Percentiles rank a stretch among this genome's conserved stretches.
Evolutionary conservation across 345 rosid species (phyloP).

Genomic region (Melaleuca quinquenervia): DNA sequence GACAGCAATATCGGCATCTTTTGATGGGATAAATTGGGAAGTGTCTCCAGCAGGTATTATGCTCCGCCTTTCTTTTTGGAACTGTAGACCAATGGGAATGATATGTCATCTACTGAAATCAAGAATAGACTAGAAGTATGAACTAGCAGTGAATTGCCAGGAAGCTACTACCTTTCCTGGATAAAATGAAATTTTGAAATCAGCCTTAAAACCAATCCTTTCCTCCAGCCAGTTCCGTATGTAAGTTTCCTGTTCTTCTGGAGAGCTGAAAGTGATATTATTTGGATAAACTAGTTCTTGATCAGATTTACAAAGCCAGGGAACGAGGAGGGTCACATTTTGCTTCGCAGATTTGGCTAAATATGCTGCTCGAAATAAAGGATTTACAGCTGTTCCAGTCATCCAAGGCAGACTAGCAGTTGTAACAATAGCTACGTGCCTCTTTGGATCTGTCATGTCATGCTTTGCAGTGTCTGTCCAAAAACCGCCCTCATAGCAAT

Average conservation of each 20-base stretch:
- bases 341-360: slow-evolving; percentile 71
- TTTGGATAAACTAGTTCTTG: slow-evolving; percentile 92
- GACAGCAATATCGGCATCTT: slow-evolving; percentile 88
- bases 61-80: slow-evolving; percentile 86
- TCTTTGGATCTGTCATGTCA: slow-evolving; percentile 39
- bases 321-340: slow-evolving; percentile 90
- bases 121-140: not conserved
- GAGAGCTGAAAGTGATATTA: slow-evolving; percentile 75
- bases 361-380: slow-evolving; percentile 90
- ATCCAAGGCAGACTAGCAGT: slow-evolving; percentile 99
- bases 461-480: slow-evolving; percentile 62
- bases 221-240: slow-evolving; percentile 95
- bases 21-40: slow-evolving; percentile 74
- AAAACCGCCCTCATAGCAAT: slow-evolving; percentile 80
- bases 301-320: slow-evolving; percentile 95
- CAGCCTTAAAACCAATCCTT: slow-evolving; percentile 80
- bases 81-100: slow-evolving; percentile 22
- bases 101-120: not conserved
- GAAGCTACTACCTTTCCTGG: slow-evolving; percentile 74
- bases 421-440: slow-evolving; percentile 92
- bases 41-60: slow-evolving; percentile 97
- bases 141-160: not conserved
- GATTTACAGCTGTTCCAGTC: slow-evolving; percentile 99
- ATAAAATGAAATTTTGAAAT: slow-evolving; percentile 88
- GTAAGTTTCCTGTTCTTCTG: slow-evolving; percentile 91